Evolutionary conservation across 148 eudicot genomes (phyloP), one percentile per base, ranked within the genome.

Genomic region (Heliamphora exappendiculata): DNA sequence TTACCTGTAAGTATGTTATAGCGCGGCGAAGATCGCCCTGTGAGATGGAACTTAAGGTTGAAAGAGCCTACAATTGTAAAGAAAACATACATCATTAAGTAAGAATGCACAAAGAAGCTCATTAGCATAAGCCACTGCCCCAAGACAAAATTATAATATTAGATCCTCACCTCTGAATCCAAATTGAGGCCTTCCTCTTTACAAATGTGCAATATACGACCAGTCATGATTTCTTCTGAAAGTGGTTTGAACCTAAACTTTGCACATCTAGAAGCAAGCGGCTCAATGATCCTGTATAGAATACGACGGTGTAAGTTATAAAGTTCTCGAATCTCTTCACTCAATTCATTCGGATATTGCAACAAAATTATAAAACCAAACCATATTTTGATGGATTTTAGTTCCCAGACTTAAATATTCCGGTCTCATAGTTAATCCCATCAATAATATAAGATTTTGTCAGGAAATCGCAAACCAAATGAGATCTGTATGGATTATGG

Each of bases 1-100:
- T 75, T 80, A 94, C 97, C 90, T 94, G 96, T 78, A 94, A 85
- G 84, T 91, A 92, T 4, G 97, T 94, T 51, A 94, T 92, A 67
- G 98, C 97, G 67, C 97, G 91, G 49, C 98, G 92, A 76, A 94
- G 91, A 87, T 94, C 98, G 47, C 98, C 98, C 83, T 92, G 98
- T 75, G 98, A 92, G 77, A 94, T 92, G 62, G 88, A 86, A 83
- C 98, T 89, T 78, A 94, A 84, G 76, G 93, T 87, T 45, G 91
- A 84, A 79, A 94, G 90, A 78, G 97, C 98, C 98, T 94, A 66
- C 76, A 84, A 47, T 24, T 33, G 47, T 12, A 72, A 22, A 60
- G 24, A 74, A 60, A 44, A 77, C 53, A 47, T n/a, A 39, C 34
- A 73, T 53, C 62, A 9, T 78, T 34, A 41, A 75, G 22, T 22